Base-by-base conservation (phyloP, 176 grass and related monocot species). In the Bromus sterilis region DNA sequence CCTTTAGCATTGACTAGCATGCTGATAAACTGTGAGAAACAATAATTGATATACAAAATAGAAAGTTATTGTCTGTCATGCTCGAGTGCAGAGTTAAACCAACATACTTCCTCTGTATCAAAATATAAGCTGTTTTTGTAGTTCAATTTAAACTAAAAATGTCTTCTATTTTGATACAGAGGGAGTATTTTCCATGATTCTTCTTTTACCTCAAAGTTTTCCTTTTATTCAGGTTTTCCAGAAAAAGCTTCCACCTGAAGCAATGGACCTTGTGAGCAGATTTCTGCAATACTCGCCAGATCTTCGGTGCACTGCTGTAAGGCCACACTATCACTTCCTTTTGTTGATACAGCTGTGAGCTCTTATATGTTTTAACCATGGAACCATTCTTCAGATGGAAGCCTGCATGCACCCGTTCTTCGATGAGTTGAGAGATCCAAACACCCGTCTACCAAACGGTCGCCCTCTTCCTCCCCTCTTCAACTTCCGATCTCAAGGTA, bases 401-500 rank as follows among this genome's bases (percentile, higher is more conserved):
- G 92, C 92, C 32, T 97, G 95, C 72, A 87, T 94, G 92, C 95
- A 97, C 81, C 90, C 95, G 64, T 97, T 97, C 83, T 97, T 97
- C 78, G 90, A 94, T 20, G 95, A 97, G 80, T 84, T 97, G 83
- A 92, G 95, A 80, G 90, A 94, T 42, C 95, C 95, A 51, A 92
- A 91, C 62, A 87, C 89, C 59, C 86, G 90, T 29, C 82, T 97
- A 79, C 92, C 92, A 1, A 97, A 94, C 46, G 90, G 95, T 1
- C 90, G 90, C 13, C 95, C 95, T 78, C 78, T 97, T 84, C 95
- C 92, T 51, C 90, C 92, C 26, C 92, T 94, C 56, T 97, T 97
- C 80, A 94, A 94, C 83, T 97, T 97, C 74, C 89, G 80, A 91
- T 75, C 90, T 81, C 92, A 92, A 87, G 94, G 95, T 94, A 86